These are phyloP conservation scores for Russula brevipes DNA, from an alignment of 768 basidiomycete species.

Conservation along the genomic window DNA sequence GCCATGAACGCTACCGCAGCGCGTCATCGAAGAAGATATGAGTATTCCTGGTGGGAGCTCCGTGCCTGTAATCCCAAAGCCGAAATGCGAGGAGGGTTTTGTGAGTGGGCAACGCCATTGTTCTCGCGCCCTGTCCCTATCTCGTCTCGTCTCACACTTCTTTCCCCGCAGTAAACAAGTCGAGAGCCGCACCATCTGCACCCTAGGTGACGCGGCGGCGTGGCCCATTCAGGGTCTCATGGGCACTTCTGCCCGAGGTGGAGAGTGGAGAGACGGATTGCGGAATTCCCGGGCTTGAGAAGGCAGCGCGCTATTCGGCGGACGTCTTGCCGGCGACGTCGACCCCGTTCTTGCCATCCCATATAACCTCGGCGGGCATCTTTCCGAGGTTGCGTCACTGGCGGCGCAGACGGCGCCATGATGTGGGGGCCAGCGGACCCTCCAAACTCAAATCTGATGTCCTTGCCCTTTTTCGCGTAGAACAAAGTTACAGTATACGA, in stretches of 20 bases:
- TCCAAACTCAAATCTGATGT: too few species aligned
- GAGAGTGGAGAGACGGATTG: constrained; percentile 65
- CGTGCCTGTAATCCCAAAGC: constrained; percentile 85
- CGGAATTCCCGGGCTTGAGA: constrained; percentile 57
- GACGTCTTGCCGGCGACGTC: constrained; percentile 58
- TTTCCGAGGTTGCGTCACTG: constrained; percentile 37
- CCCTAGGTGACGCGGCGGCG: constrained; percentile 93
- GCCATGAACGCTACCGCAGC: constrained; percentile 94
- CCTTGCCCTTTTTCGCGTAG: too few species aligned
- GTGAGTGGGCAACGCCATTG: constrained; percentile 44
- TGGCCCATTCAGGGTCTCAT: constrained; percentile 99
- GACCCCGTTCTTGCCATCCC: constrained; percentile 66
- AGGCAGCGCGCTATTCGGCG: constrained; percentile 87
- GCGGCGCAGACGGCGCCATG: constrained; percentile 5
- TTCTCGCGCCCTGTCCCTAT: background rate
- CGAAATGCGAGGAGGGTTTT: constrained; percentile 80
- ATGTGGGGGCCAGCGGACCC: background rate
- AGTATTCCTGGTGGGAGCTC: constrained; percentile 95
- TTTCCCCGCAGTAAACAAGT: constrained; percentile 72
- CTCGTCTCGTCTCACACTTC: background rate
- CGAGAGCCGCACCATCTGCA: constrained; percentile 95
- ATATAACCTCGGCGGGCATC: constrained; percentile 61
- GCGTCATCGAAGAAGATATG: constrained; percentile 99
- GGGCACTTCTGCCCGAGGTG: constrained; percentile 96
- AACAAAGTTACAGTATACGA: too few species aligned